Conservation (phyloP, 495 filamentous ascomycete species). For the Aspergillus campestris region DNA sequence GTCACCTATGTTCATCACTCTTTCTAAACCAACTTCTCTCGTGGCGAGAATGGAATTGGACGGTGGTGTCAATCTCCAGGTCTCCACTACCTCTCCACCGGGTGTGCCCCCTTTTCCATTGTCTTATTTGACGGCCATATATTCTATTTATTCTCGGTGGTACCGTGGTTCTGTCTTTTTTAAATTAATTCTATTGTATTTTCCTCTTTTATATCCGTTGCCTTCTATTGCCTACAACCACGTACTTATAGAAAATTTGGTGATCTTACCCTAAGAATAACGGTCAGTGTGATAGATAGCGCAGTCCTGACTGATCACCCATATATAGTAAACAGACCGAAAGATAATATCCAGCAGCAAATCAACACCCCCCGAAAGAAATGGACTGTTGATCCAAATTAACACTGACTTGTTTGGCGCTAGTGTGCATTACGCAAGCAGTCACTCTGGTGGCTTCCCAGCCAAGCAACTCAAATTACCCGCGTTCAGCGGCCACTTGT, state of each 20-base stretch:
- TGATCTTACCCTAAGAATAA: no score
- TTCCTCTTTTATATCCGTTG: no score
- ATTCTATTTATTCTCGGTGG: not conserved
- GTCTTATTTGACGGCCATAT: not conserved
- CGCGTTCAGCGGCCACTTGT: constrained; percentile 32
- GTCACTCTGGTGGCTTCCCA: constrained; percentile 6
- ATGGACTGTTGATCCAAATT: constrained; percentile 32
- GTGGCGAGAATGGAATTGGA: constrained; percentile 14
- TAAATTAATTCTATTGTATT: no score
- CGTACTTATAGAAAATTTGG: no score
- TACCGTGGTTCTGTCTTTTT: not conserved
- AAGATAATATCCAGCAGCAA: not conserved
- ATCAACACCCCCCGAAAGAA: constrained; percentile 2
- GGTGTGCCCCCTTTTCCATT: constrained; percentile 15
- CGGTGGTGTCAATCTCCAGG: constrained; percentile 14
- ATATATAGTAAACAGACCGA: not conserved
- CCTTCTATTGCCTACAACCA: no score
- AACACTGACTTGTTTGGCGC: constrained; percentile 17
- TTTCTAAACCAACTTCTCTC: constrained; percentile 5
- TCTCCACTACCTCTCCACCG: constrained; percentile 7
- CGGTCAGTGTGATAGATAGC: no score
- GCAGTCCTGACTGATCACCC: no score
- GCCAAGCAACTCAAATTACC: constrained; percentile 7
- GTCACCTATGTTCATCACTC: constrained; percentile 10
- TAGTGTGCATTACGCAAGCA: constrained; percentile 38